Evolutionary conservation across 306 rosid species (phyloP).

Genomic region (Medicago truncatula): DNA sequence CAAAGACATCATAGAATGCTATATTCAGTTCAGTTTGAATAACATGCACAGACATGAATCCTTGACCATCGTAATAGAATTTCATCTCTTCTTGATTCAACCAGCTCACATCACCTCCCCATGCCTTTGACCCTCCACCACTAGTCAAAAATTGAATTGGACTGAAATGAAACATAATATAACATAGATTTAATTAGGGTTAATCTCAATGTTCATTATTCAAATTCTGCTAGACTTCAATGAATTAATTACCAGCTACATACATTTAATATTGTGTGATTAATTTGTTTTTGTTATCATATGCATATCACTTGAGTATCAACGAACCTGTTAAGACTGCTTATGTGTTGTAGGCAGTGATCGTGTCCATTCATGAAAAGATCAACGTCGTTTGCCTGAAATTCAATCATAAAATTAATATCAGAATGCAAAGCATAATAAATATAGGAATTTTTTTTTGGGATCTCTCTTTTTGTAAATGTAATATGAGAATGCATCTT

Average conservation of each 20-base stretch:
- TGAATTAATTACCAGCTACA: too few species aligned
- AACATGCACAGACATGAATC: conserved; percentile 67
- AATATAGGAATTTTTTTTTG: too few species aligned
- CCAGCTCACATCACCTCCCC: conserved; percentile 56
- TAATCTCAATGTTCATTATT: background rate
- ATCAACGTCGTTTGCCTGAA: conserved; percentile 64
- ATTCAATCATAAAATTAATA: too few species aligned
- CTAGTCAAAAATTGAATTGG: conserved; percentile 68
- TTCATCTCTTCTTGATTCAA: conserved; percentile 54
- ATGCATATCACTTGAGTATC: too few species aligned
- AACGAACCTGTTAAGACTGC: conserved; percentile 43
- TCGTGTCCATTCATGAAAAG: conserved; percentile 81
- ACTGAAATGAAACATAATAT: conserved; percentile 51
- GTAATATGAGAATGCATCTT: background rate
- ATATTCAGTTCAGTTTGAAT: conserved; percentile 46
- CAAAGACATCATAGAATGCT: conserved; percentile 66
- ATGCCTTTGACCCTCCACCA: conserved; percentile 84
- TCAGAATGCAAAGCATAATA: too few species aligned
- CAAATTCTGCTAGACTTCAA: too few species aligned
- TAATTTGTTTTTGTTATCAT: too few species aligned
- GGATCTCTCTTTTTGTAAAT: too few species aligned
- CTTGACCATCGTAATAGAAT: conserved; percentile 77
- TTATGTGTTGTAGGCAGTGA: conserved; percentile 74
- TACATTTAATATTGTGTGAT: too few species aligned
- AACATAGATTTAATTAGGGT: background rate